Base-by-base conservation (phyloP, 805 yeast genomes). In the Metschnikowia corniflorae region DNA sequence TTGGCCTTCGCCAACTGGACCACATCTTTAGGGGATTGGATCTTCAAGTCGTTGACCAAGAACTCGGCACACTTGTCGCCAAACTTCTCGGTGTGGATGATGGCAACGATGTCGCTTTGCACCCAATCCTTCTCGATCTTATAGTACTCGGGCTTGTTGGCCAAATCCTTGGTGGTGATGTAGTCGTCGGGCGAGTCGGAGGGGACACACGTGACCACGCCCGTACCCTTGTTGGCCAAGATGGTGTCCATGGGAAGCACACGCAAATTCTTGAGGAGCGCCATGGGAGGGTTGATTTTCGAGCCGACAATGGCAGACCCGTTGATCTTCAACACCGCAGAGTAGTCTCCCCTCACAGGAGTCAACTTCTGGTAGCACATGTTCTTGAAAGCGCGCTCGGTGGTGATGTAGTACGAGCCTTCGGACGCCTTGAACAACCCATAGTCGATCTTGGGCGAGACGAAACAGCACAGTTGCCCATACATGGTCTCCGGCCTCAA, bases 401-500 rank as follows among this genome's bases (percentile, higher is more conserved):
- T 93, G 55, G 93, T 82, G 58, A 93, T 80, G 65, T 68, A 88
- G 64, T 74, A 80, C 52, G 82, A 82, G 46, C 74, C 77, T 31
- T 73, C 70, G 44, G 93, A 91, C 38, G 87, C 91, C 58, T 86
- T 86, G 59, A 85, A 93, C 34, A 93, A 63, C 59, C 98, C 97
- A 58, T 93, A 93, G 30, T 75, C 78, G 52, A 93, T 86, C 70
- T 85, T 87, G 60, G 97, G 96, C 19, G 96, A 86, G 16, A 93
- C 97, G 55, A 91, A 93, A 75, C 97, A 89, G 73, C 96, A 86
- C 5, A 96, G 86, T 72, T 93, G 97, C 47, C 97, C 97, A 57
- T 89, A 89, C 97, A 93, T 87, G 51, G 98, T 93, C 70, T 93
- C 98, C 21, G 98, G 97, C 70, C 98, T 82, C 57, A 93, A 78